Percentiles rank a stretch among this genome's conserved stretches.
Conservation (phyloP, 208 protist species). For the Novymonas esmeraldas region DNA sequence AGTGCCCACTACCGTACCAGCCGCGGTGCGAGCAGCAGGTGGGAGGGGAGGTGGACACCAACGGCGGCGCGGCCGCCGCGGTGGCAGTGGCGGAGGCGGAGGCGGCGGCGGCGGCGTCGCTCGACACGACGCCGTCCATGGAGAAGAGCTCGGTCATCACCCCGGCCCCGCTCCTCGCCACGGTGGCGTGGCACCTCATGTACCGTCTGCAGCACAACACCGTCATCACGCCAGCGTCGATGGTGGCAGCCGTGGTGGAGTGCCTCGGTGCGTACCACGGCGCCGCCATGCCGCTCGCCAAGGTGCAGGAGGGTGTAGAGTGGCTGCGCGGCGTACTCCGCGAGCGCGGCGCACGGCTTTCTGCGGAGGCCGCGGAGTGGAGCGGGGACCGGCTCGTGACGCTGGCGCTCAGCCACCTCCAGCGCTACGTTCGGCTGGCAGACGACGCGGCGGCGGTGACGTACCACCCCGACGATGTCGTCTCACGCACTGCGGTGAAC, state of each 20-base stretch:
- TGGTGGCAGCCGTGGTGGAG: constrained; percentile 76
- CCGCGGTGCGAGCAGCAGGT: constrained; percentile 21
- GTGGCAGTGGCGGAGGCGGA: neutral
- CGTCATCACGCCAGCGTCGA: constrained; percentile 73
- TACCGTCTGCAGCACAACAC: constrained; percentile 70
- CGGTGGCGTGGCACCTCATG: constrained; percentile 69
- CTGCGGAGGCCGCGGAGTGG: constrained; percentile 33
- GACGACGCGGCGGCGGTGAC: constrained; percentile 22
- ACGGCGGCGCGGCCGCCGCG: neutral
- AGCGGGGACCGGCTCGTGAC: constrained; percentile 32
- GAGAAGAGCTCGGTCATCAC: constrained; percentile 20
- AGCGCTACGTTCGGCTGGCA: constrained; percentile 43
- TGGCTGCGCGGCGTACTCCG: constrained; percentile 61
- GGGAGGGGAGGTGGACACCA: neutral
- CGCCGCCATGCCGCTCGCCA: constrained; percentile 16
- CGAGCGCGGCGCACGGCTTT: constrained; percentile 50
- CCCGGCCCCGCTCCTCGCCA: constrained; percentile 40
- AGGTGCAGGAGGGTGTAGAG: constrained; percentile 33
- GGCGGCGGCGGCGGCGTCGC: neutral
- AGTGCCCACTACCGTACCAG: constrained; percentile 51
- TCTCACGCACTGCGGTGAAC: constrained; percentile 54
- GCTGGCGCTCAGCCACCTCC: constrained; percentile 42
- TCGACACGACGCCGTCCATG: constrained; percentile 25
- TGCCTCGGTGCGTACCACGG: constrained; percentile 35
- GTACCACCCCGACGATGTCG: constrained; percentile 36